These are phyloP conservation scores for Neofusicoccum sp. DNA, from an alignment of 2,329 filamentous ascomycete species.

Conservation along the genomic window DNA sequence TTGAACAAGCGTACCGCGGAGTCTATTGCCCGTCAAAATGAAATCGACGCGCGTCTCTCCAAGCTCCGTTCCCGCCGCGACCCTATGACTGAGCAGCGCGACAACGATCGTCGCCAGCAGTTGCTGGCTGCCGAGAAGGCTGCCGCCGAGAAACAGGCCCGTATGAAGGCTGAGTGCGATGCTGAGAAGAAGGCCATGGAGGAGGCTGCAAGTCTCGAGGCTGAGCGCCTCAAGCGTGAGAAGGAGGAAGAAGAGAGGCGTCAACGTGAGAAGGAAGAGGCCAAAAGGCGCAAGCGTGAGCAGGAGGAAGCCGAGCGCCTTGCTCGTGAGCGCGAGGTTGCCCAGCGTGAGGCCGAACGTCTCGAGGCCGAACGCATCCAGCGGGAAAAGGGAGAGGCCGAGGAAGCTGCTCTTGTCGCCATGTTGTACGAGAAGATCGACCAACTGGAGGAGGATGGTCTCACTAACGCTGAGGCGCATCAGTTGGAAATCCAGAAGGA, in stretches of 20 bases:
- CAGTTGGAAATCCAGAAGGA: background rate
- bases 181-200: background rate
- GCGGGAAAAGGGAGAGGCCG: background rate
- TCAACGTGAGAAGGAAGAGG: slow-evolving; percentile 1
- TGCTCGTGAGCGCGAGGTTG: background rate
- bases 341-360: background rate
- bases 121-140: background rate
- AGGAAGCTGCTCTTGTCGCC: background rate
- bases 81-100: background rate
- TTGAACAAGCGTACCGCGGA: slow-evolving; percentile 5
- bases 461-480: background rate
- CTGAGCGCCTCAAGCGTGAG: background rate
- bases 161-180: background rate
- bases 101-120: background rate
- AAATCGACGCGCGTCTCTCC: background rate
- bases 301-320: slow-evolving; percentile 3
- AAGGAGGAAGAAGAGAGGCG: background rate
- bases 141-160: background rate
- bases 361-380: background rate
- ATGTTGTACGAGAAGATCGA: background rate
- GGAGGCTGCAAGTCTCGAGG: background rate
- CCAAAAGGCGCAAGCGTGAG: background rate
- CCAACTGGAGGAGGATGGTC: background rate
- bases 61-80: slow-evolving; percentile 4
- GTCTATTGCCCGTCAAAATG: slow-evolving; percentile 1